Base-by-base conservation (phyloP, 805 yeast genomes). In the Nakazawaea peltata region DNA sequence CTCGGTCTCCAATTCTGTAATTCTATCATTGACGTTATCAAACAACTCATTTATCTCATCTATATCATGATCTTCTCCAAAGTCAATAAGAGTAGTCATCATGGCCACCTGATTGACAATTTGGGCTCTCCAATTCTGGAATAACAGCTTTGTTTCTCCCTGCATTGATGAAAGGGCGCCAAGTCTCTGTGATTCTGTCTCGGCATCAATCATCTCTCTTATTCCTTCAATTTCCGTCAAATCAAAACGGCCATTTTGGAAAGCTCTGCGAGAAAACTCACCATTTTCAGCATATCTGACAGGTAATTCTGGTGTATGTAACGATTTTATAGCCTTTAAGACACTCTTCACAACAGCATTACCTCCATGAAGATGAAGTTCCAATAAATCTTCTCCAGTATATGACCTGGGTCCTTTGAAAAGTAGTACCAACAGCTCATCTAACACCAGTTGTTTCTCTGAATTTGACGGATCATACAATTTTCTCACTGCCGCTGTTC, bases 281-380 rank as follows among this genome's bases (percentile, higher is more conserved):
- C 98, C 98, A 6, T 86, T 78, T 48, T 82, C 90, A 0, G 98
- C 98, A 51, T 81, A 77, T 36, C 97, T 53, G 11, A 90, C 74
- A 4, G 63, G 63, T 12, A 46, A 39, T 0, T 54, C 49, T 0
- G 70, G 66, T 4, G 67, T 55, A 46, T 81, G 82, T 4, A 81
- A 44, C 0, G 47, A 36, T 26, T 65, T 61, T 4, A 92, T 75
- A 0, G 94, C 77, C 4, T 60, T 60, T 32, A 88, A 48, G 0
- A 88, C 82, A 0, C 86, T 69, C 32, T 67, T 63, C 2, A 84
- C 71, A 1, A 90, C 85, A 0, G 97, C 96, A 10, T 70, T 75
- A 4, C 97, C 97, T 3, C 98, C 98, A 55, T 92, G 98, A 2
- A 84, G 56, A 50, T 92, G 97, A n/a, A 92, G 53, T 49, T 92